Evolutionary conservation across 495 filamentous ascomycete genomes (phyloP).

Genomic region (Tuber umbilicatum): DNA sequence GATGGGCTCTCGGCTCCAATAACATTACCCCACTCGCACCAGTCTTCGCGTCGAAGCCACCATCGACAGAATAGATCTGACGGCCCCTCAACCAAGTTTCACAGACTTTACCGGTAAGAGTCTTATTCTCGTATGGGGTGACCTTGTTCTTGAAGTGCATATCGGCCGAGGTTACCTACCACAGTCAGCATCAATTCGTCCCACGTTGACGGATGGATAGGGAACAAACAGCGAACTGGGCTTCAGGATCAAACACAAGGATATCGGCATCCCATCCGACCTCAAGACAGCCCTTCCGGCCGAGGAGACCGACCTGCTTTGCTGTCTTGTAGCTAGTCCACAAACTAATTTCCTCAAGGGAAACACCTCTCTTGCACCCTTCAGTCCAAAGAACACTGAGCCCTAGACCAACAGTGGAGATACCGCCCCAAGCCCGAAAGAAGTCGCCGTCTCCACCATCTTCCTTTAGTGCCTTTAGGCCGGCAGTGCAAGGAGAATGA

Average conservation of each 20-base stretch:
- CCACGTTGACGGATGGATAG: neutral
- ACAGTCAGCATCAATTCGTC: neutral
- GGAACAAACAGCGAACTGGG: slow-evolving; percentile 62
- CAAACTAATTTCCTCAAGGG: slow-evolving; percentile 66
- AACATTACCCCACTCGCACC: slow-evolving; percentile 57
- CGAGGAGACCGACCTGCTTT: slow-evolving; percentile 78
- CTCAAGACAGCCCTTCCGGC: slow-evolving; percentile 72
- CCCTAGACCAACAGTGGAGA: slow-evolving; percentile 87
- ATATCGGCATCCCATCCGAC: slow-evolving; percentile 89
- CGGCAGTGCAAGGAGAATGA: slow-evolving; percentile 91
- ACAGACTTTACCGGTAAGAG: slow-evolving; percentile 68
- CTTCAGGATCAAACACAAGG: slow-evolving; percentile 81
- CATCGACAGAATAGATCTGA: slow-evolving; percentile 59
- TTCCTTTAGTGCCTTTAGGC: slow-evolving; percentile 71
- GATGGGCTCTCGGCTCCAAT: slow-evolving; percentile 37
- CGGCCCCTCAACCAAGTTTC: slow-evolving; percentile 86
- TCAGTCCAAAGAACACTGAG: slow-evolving; percentile 87
- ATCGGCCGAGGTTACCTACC: slow-evolving; percentile 42
- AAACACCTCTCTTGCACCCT: slow-evolving; percentile 51
- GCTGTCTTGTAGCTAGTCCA: slow-evolving; percentile 86
- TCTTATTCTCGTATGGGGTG: slow-evolving; percentile 82
- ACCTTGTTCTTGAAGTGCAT: slow-evolving; percentile 97
- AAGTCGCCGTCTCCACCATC: slow-evolving; percentile 61
- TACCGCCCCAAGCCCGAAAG: slow-evolving; percentile 92
- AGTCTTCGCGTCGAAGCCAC: slow-evolving; percentile 56